These are phyloP conservation scores for Neopestalotiopsis sp. DNA, from an alignment of 2,329 filamentous ascomycete genomes.

Conservation along the genomic window DNA sequence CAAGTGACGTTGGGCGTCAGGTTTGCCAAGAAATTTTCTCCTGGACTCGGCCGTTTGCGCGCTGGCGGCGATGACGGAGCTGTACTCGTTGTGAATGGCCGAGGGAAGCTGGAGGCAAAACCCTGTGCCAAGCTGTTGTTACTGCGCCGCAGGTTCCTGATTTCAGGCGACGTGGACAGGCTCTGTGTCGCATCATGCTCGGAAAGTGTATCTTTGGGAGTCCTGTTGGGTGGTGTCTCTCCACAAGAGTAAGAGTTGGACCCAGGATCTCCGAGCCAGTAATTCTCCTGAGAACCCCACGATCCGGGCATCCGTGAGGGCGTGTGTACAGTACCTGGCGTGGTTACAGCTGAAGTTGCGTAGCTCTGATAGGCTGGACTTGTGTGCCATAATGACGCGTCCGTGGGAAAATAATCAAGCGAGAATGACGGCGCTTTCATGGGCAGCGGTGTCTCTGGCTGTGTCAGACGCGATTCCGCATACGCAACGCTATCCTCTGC, in stretches of 20 bases:
- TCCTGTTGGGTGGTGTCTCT: conserved; percentile 63
- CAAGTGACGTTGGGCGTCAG: conserved; percentile 60
- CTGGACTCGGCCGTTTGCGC: conserved; percentile 64
- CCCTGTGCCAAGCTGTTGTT: conserved; percentile 63
- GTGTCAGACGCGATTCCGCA: conserved; percentile 59
- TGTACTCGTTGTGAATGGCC: conserved; percentile 42
- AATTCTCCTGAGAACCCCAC: conserved; percentile 60
- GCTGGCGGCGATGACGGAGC: conserved; percentile 48
- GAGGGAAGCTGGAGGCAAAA: conserved; percentile 61
- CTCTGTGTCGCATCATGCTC: conserved; percentile 56
- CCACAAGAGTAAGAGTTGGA: conserved; percentile 66
- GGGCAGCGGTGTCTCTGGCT: conserved; percentile 66
- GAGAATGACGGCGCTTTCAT: conserved; percentile 72
- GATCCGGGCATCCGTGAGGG: conserved; percentile 61
- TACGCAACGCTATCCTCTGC: conserved; percentile 62
- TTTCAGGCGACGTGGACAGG: conserved; percentile 65
- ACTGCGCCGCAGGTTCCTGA: conserved; percentile 55
- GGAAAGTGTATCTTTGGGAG: conserved; percentile 49
- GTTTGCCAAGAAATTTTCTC: conserved; percentile 63
- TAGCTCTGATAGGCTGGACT: conserved; percentile 55
- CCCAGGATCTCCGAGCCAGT: conserved; percentile 58
- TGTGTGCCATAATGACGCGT: conserved; percentile 55
- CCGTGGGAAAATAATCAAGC: conserved; percentile 69
- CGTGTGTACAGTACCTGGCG: conserved; percentile 62
- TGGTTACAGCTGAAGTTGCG: conserved; percentile 60